Conservation (phyloP, 2,329 filamentous ascomycete genomes). For the Aspergillus awamori region DNA sequence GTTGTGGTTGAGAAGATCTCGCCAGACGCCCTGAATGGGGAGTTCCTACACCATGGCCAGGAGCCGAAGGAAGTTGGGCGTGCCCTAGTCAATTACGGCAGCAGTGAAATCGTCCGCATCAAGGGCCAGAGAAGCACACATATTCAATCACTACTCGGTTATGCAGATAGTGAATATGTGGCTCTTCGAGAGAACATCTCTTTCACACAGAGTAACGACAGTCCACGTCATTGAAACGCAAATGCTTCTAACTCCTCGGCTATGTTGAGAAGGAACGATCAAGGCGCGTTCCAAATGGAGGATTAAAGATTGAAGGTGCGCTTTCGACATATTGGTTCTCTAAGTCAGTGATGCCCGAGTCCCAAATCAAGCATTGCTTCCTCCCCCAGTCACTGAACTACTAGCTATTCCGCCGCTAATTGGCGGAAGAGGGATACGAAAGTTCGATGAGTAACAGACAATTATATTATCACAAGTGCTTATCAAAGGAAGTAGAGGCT, state of each 20-base stretch:
- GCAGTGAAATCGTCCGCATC: constrained; percentile 78
- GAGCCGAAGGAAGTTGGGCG: constrained; percentile 75
- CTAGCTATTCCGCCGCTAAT: background rate
- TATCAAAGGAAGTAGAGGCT: background rate
- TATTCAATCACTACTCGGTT: constrained; percentile 79
- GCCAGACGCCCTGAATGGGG: constrained; percentile 44
- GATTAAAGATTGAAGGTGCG: background rate
- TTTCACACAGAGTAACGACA: constrained; percentile 56
- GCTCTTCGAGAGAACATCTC: constrained; percentile 86
- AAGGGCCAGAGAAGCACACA: constrained; percentile 81
- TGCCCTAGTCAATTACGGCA: constrained; percentile 91
- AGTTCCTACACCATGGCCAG: constrained; percentile 41
- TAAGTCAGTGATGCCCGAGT: background rate
- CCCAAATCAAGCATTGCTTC: background rate
- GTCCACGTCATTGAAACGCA: constrained; percentile 1
- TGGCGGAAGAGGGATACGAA: background rate
- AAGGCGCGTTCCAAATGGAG: background rate
- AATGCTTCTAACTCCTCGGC: background rate
- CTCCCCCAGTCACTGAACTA: background rate
- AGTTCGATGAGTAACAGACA: background rate
- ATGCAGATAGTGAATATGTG: constrained; percentile 93
- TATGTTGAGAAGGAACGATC: background rate
- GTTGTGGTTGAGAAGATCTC: constrained; percentile 71
- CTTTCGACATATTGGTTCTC: background rate
- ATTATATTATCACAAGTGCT: background rate